A percentile compares a stretch with the other conserved stretches of the same genome.
Evolutionary conservation across 805 yeast species (phyloP).

Genomic region (Dipodascopsis uninucleata): DNA sequence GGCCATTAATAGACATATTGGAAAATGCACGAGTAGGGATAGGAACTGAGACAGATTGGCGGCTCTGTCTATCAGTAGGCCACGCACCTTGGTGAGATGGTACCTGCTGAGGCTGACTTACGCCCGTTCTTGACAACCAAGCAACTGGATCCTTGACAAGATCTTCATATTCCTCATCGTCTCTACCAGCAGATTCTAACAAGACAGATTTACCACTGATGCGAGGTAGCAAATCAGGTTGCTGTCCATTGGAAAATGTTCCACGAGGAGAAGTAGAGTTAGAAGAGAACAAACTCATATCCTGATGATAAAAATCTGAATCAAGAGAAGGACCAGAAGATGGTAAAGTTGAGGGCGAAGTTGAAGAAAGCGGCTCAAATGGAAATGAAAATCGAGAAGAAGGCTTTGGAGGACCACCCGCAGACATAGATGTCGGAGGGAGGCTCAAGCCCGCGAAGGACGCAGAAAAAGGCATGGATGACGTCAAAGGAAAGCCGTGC

Average conservation of each 20-base stretch:
- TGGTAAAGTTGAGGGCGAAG: conserved; percentile 11
- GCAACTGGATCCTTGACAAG: conserved; percentile 34
- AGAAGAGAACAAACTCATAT: conserved; percentile 9
- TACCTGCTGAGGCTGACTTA: background rate
- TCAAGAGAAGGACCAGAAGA: conserved; percentile 7
- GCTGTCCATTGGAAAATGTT: conserved; percentile 16
- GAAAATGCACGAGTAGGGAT: too few relatives aligned
- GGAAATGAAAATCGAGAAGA: conserved; percentile 20
- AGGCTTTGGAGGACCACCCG: conserved; percentile 5
- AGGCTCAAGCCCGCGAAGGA: conserved; percentile 4
- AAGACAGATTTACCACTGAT: conserved; percentile 33
- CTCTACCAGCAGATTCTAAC: conserved; percentile 34
- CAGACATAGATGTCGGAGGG: conserved; percentile 4
- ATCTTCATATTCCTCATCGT: conserved; percentile 35
- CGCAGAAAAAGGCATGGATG: conserved; percentile 16
- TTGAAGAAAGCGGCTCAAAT: conserved; percentile 21
- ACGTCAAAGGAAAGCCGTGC: conserved; percentile 1
- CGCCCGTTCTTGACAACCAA: conserved; percentile 25
- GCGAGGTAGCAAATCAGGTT: conserved; percentile 23
- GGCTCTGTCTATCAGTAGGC: too few relatives aligned
- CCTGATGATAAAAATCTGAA: conserved; percentile 11
- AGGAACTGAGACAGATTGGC: too few relatives aligned
- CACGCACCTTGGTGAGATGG: too few relatives aligned
- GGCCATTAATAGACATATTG: too few relatives aligned
- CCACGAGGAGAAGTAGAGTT: conserved; percentile 26